Conservation (phyloP, 768 basidiomycete species). For the Trametes cubensis region DNA sequence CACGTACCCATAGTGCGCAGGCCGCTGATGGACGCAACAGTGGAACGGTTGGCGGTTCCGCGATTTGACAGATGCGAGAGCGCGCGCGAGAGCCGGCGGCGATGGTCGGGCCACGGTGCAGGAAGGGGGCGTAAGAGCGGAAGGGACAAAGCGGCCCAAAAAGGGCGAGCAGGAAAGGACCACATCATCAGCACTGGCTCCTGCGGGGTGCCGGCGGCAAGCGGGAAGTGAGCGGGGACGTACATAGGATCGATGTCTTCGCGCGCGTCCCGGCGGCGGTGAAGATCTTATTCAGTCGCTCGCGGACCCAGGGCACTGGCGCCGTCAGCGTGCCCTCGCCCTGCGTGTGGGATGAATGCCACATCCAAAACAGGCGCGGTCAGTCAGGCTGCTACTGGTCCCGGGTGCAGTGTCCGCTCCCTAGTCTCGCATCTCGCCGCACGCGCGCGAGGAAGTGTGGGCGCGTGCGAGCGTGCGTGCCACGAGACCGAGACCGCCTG, state of each 20-base stretch:
- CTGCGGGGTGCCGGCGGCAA: constrained; percentile 3
- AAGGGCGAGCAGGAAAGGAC: constrained; percentile 20
- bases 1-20: constrained; percentile 60
- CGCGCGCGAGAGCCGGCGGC: no score
- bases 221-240: constrained; percentile 27
- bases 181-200: constrained; percentile 7
- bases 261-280: constrained; percentile 44
- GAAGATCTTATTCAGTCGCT: constrained; percentile 44
- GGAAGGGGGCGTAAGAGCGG: constrained; percentile 23
- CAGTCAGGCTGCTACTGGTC: background rate
- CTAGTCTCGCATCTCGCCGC: no score
- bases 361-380: constrained; percentile 3
- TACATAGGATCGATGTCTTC: constrained; percentile 48
- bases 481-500: no score
- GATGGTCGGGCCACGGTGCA: background rate
- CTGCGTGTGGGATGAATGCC: constrained; percentile 3
- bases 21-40: constrained; percentile 61
- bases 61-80: no score
- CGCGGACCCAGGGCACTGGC: constrained; percentile 39
- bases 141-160: background rate
- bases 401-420: background rate
- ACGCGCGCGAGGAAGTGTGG: no score
- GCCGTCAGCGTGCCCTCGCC: constrained; percentile 28
- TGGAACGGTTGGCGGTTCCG: constrained; percentile 38
- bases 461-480: no score